Percentiles rank a stretch among this genome's conserved stretches.
Evolutionary conservation across 108 stramenopile genomes (phyloP).

Genomic region (Cyclotella kingstonii): DNA sequence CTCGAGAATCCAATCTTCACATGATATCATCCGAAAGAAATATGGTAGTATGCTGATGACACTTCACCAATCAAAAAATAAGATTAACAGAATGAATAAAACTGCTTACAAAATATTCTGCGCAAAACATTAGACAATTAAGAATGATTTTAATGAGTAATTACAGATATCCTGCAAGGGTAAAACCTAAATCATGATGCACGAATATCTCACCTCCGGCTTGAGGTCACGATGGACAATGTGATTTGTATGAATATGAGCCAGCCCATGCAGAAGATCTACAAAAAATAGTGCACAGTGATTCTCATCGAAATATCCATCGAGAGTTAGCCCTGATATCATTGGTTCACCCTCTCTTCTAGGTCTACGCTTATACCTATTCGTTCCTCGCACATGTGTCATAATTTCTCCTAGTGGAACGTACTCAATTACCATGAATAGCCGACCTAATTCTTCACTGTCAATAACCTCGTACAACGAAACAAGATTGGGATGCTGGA

Average conservation of each 20-base stretch:
- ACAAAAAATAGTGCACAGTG: constrained; percentile 71
- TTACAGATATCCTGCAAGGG: background rate
- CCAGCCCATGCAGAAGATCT: constrained; percentile 78
- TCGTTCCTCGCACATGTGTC: constrained; percentile 52
- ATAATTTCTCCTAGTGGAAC: constrained; percentile 84
- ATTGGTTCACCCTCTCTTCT: constrained; percentile 14
- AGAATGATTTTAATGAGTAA: background rate
- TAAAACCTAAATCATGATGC: background rate
- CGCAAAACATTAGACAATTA: background rate
- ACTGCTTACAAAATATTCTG: constrained; percentile 52
- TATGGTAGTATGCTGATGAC: no score
- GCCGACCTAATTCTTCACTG: constrained; percentile 59
- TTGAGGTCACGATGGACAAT: constrained; percentile 80
- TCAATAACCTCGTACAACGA: constrained; percentile 73
- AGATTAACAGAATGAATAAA: background rate
- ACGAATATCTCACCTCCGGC: constrained; percentile 56
- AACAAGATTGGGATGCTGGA: constrained; percentile 79
- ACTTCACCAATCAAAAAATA: background rate
- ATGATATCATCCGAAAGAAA: background rate
- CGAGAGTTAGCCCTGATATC: constrained; percentile 24
- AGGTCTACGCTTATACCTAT: constrained; percentile 47
- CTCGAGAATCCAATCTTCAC: constrained; percentile 50
- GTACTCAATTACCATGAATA: constrained; percentile 86
- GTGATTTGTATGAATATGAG: constrained; percentile 74
- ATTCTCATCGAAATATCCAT: constrained; percentile 70